Percentiles rank a stretch among this genome's conserved stretches.
These are phyloP conservation scores for Umbellularia californica DNA, from an alignment of 164 flowering plant genomes.

Conservation along the genomic window DNA sequence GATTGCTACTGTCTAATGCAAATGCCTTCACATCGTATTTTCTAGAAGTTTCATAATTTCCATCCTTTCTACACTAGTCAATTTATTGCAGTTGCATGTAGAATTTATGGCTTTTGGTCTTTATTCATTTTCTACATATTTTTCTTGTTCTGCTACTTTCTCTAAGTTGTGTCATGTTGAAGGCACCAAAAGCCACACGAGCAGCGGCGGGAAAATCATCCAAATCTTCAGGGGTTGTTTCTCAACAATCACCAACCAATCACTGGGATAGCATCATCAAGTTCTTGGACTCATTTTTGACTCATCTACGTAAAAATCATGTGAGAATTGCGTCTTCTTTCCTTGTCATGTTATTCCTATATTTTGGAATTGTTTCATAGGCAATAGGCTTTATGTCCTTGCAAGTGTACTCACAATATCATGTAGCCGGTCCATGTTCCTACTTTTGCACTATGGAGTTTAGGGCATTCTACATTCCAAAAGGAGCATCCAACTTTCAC, in stretches of 20 bases:
- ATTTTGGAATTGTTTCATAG: neutral
- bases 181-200: constrained; percentile 82
- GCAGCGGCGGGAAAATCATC: constrained; percentile 63
- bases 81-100: neutral
- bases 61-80: neutral
- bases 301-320: constrained; percentile 59
- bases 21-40: too few relatives aligned
- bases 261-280: constrained; percentile 91
- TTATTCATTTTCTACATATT: neutral
- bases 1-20: too few relatives aligned
- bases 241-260: constrained; percentile 56
- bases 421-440: neutral
- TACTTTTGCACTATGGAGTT: neutral
- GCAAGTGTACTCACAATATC: neutral
- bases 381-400: neutral
- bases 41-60: too few relatives aligned
- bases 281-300: constrained; percentile 89
- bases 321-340: constrained; percentile 34
- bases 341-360: neutral
- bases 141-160: neutral
- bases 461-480: neutral
- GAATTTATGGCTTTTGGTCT: neutral
- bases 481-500: neutral
- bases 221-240: constrained; percentile 61
- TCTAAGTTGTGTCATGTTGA: constrained; percentile 12